Evolutionary conservation across 768 basidiomycete genomes (phyloP), one percentile per base, ranked within the genome.

Genomic region (Pisolithus microcarpus): DNA sequence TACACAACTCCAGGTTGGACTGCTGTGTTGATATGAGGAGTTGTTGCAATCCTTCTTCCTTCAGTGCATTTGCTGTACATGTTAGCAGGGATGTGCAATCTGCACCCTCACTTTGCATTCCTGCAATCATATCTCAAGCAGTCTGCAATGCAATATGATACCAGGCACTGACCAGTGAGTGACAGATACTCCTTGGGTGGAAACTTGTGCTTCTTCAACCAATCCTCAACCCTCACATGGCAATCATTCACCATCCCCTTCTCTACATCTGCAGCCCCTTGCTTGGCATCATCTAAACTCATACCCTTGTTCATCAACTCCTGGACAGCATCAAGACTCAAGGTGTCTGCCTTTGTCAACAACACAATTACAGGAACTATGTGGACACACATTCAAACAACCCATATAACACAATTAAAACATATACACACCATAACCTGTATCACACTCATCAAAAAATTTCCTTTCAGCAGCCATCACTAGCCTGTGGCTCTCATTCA

Each of bases 291-390:
- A 9, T 56, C n/a, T 28, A 30, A 18, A 28, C 50, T 53, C 45
- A 52, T n/a, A n/a, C 24, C 52, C 58, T 13, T 59, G 11, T 46
- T 31, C 38, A 45, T 9, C 9, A 61, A 48, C 21, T 49, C 5
- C 11, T 55, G 26, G 23, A 55, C 63, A 39, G 61, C 60, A 42
- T 57, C 49, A 38, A 21, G 38, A 38, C 62, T 48, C 6, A 69
- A 46, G 26, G 56, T 64, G 50, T 73, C 72, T 31, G 65, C 66
- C 48, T 72, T 73, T 0, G 69, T 72, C 54, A 73, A 72, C 38
- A 74, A 43, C 0, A 62, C 64, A 21, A 74, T 58, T 3, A 73
- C 65, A 10, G 72, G 72, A 18, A 73, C 73, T 74, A 38, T 31
- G n/a, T n/a, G n/a, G n/a, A n/a, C 36, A 4, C 9, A 4, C 7